A percentile compares a stretch with the other conserved stretches of the same genome.
phyloP scores from a whole-genome alignment of 352 stramenopile genomes.

The Phytopythium litorale region DNA sequence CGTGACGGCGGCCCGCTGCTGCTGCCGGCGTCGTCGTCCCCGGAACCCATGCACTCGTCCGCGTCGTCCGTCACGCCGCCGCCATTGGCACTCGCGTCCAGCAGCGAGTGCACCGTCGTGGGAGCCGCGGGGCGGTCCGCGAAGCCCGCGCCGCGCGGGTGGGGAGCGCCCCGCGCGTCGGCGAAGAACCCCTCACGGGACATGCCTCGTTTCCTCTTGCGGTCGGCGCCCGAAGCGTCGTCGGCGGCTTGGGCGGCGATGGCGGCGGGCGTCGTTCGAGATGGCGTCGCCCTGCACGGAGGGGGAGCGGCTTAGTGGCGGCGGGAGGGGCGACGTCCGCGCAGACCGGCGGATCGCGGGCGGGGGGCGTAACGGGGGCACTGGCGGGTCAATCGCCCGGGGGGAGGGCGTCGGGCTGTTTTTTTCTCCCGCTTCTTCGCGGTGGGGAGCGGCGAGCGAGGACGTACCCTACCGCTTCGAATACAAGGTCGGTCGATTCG shows the following conservation, averaged over 20 bases:
- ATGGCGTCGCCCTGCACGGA: too few relatives aligned
- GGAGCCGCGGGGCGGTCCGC: constrained; percentile 13
- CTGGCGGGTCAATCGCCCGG: neutral
- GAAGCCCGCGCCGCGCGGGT: constrained; percentile 20
- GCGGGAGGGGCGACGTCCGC: neutral
- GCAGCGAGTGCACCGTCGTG: constrained; percentile 18
- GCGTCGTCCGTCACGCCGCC: constrained; percentile 23
- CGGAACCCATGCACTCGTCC: constrained; percentile 24
- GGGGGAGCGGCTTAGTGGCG: too few relatives aligned
- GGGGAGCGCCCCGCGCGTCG: constrained; percentile 22
- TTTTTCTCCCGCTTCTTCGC: neutral
- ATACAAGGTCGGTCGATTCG: neutral
- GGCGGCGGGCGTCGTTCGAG: constrained; percentile 5
- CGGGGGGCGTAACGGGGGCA: neutral
- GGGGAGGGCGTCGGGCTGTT: neutral
- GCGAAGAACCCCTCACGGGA: constrained; percentile 60
- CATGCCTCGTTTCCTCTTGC: constrained; percentile 61
- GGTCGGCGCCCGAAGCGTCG: constrained; percentile 36
- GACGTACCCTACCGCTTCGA: neutral
- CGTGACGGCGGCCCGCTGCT: neutral
- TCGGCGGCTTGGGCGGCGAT: constrained; percentile 16
- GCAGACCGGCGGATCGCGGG: neutral
- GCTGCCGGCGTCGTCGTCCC: constrained; percentile 12
- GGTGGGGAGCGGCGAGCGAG: too few relatives aligned
- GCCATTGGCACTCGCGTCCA: constrained; percentile 13